phyloP scores from a whole-genome alignment of 1,284 basidiomycete genomes.

The Fomitopsis schrenkii region DNA sequence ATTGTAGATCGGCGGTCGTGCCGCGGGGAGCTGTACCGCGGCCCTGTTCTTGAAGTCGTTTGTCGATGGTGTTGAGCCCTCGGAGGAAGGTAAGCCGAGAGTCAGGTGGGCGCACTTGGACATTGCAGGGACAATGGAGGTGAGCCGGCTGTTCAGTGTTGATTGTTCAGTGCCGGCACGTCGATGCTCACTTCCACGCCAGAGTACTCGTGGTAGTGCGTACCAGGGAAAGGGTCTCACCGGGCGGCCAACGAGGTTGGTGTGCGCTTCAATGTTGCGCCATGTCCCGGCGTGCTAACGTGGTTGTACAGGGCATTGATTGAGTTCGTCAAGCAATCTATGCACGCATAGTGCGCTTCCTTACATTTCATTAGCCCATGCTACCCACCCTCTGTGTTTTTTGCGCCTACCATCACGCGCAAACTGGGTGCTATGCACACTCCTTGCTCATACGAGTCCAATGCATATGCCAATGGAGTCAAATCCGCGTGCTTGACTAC shows the following conservation, averaged over 20 bases:
- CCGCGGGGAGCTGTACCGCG: constrained; percentile 79
- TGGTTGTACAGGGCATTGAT: neutral
- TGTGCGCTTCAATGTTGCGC: neutral
- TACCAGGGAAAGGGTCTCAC: constrained; percentile 81
- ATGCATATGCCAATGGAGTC: too few species aligned
- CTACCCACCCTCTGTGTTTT: too few species aligned
- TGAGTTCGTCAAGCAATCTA: neutral
- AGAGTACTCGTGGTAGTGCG: constrained; percentile 50
- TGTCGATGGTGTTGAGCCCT: constrained; percentile 66
- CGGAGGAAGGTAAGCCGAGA: constrained; percentile 33
- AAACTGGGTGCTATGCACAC: too few species aligned
- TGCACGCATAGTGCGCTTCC: neutral
- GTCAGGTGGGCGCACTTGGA: constrained; percentile 82
- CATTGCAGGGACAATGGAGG: constrained; percentile 83
- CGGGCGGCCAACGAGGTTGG: constrained; percentile 68
- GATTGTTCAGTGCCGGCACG: neutral
- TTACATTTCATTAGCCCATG: too few species aligned
- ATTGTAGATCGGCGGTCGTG: constrained; percentile 60
- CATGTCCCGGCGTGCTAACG: neutral
- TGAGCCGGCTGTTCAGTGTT: constrained; percentile 15
- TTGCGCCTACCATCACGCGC: too few species aligned
- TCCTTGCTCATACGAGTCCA: too few species aligned
- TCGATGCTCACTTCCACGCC: neutral
- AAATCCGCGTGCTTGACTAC: too few species aligned
- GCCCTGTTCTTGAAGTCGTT: constrained; percentile 86